Evolutionary conservation across 1,284 basidiomycete genomes (phyloP).

Genomic region (Sanghuangporus sanghuang): DNA sequence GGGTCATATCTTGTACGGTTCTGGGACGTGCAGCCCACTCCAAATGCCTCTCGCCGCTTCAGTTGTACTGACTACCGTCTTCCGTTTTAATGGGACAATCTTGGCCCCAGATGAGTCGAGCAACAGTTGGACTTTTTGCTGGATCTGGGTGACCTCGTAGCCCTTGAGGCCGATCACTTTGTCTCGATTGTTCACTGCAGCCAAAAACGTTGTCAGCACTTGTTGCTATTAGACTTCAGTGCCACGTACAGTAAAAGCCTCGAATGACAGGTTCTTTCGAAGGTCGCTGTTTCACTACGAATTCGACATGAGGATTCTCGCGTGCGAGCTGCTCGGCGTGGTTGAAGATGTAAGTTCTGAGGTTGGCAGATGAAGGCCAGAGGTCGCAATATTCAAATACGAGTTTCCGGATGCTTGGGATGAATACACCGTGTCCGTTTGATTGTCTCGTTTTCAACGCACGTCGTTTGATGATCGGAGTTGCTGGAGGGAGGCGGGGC

Average conservation of each 20-base stretch:
- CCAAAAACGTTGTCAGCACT: slow-evolving; percentile 18
- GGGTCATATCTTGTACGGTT: slow-evolving; percentile 39
- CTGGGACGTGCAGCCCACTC: slow-evolving; percentile 72
- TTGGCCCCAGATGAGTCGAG: slow-evolving; percentile 81
- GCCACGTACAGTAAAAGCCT: slow-evolving; percentile 64
- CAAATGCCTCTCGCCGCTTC: slow-evolving; percentile 81
- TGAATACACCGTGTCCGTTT: slow-evolving; percentile 66
- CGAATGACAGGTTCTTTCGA: slow-evolving; percentile 70
- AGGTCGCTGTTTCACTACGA: slow-evolving; percentile 71
- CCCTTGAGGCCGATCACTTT: slow-evolving; percentile 74
- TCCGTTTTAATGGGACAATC: slow-evolving; percentile 69
- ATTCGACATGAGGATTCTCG: slow-evolving; percentile 73
- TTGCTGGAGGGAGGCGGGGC: slow-evolving; percentile 29
- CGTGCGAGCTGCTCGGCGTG: slow-evolving; percentile 59
- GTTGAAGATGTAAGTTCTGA: slow-evolving; percentile 63
- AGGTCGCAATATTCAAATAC: slow-evolving; percentile 82
- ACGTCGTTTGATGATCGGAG: slow-evolving; percentile 47
- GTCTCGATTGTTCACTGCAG: slow-evolving; percentile 68
- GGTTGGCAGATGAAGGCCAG: slow-evolving; percentile 68
- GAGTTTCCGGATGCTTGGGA: slow-evolving; percentile 73
- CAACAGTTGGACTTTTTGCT: slow-evolving; percentile 73
- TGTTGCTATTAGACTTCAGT: slow-evolving; percentile 6
- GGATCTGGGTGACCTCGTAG: slow-evolving; percentile 65
- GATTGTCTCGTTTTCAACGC: slow-evolving; percentile 53
- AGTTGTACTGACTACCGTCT: slow-evolving; percentile 69